These are phyloP conservation scores for Russula compacta DNA, from an alignment of 768 basidiomycete genomes.

Conservation along the genomic window DNA sequence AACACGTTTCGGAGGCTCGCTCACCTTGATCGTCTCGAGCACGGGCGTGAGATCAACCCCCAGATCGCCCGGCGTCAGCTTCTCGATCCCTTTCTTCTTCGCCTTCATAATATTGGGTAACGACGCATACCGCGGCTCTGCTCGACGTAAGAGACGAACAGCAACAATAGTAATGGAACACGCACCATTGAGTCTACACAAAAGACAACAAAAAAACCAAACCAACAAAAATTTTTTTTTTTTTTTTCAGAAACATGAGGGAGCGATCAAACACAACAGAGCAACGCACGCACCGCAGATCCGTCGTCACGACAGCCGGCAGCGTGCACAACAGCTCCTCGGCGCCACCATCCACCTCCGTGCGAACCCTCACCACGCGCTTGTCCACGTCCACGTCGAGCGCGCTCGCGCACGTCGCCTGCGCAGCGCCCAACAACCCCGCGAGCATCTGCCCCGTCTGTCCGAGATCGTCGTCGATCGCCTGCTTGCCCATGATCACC, in stretches of 20 bases:
- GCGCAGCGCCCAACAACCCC: conserved; percentile 83
- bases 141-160: no score
- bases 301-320: conserved; percentile 86
- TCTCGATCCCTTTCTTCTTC: conserved; percentile 96
- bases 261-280: not conserved
- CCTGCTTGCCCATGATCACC: conserved; percentile 95
- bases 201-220: not conserved
- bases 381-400: conserved; percentile 58
- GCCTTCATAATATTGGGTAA: conserved; percentile 97
- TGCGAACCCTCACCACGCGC: conserved; percentile 59
- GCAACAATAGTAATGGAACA: not conserved
- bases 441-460: conserved; percentile 98
- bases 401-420: conserved; percentile 93
- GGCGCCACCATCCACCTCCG: conserved; percentile 93
- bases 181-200: conserved; percentile 61
- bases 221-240: not conserved
- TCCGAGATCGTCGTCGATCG: conserved; percentile 94
- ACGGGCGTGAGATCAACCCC: conserved; percentile 75
- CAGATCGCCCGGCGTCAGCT: conserved; percentile 68
- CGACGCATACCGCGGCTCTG: conserved; percentile 93
- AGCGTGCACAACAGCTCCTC: conserved; percentile 73
- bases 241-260: not conserved
- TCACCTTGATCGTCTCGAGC: conserved; percentile 78
- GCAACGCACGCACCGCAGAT: conserved; percentile 58
- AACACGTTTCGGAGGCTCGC: conserved; percentile 82